A percentile compares a stretch with the other conserved stretches of the same genome.
phyloP scores from a whole-genome alignment of 1,284 basidiomycete genomes.

The Bjerkandera adusta region DNA sequence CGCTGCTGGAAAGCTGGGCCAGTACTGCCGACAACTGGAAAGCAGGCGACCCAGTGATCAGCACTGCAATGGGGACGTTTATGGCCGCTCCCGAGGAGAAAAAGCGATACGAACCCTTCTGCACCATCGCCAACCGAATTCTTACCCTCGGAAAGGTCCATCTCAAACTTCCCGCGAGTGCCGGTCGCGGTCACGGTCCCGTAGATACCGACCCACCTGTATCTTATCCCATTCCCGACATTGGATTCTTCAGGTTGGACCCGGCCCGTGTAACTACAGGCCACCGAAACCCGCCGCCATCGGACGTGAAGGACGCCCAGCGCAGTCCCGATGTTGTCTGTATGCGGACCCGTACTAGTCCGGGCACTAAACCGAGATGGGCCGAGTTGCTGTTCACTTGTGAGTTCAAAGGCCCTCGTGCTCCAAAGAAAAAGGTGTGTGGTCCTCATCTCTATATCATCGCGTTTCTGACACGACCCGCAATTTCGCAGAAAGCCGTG shows the following conservation, averaged over 20 bases:
- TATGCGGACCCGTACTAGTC: too few species aligned
- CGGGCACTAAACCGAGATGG: too few species aligned
- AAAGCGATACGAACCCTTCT: conserved; percentile 20
- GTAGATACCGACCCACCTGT: neutral
- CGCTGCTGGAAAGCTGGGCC: too few species aligned
- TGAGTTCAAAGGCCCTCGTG: too few species aligned
- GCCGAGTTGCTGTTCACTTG: too few species aligned
- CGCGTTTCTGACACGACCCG: too few species aligned
- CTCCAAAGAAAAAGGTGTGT: too few species aligned
- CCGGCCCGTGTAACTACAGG: neutral
- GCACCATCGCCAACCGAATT: neutral
- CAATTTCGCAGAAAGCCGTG: too few species aligned
- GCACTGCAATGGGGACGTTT: too few species aligned
- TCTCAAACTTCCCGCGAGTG: neutral
- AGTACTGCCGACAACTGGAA: neutral
- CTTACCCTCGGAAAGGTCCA: neutral
- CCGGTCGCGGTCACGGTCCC: neutral
- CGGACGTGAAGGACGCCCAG: neutral
- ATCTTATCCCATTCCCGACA: conserved; percentile 2
- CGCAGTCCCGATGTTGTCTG: neutral
- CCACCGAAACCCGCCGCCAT: too few species aligned
- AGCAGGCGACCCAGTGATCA: neutral
- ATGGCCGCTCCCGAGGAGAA: conserved; percentile 6
- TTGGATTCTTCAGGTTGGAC: neutral
- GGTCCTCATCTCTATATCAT: too few species aligned